Conservation (phyloP, 208 protist species). For the Vickermania spadyakhi region DNA sequence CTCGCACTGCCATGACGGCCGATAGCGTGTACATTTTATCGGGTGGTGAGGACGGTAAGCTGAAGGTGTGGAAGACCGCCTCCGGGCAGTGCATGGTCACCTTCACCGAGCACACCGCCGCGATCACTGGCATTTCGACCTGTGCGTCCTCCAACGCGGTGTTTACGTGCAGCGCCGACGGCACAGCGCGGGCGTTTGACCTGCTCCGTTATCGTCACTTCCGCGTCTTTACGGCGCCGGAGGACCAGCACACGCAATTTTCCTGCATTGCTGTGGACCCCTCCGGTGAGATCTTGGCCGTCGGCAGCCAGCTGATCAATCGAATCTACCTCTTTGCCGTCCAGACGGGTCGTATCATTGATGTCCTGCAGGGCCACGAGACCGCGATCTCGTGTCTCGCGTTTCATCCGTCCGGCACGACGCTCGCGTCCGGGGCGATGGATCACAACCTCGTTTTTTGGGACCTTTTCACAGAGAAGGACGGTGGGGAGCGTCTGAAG, state of each 20-base stretch:
- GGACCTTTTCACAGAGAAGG: slow-evolving; percentile 84
- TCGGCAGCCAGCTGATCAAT: slow-evolving; percentile 71
- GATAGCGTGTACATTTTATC: slow-evolving; percentile 86
- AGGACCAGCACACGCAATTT: slow-evolving; percentile 56
- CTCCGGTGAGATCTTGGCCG: slow-evolving; percentile 83
- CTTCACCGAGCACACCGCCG: slow-evolving; percentile 85
- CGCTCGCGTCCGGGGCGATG: slow-evolving; percentile 75
- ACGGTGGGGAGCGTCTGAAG: slow-evolving; percentile 80
- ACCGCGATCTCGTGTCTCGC: slow-evolving; percentile 76
- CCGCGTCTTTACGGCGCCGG: slow-evolving; percentile 73
- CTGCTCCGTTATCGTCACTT: slow-evolving; percentile 88
- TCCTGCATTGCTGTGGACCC: slow-evolving; percentile 90
- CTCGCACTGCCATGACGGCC: slow-evolving; percentile 78
- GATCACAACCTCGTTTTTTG: slow-evolving; percentile 87
- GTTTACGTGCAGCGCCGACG: slow-evolving; percentile 88
- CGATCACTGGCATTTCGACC: slow-evolving; percentile 75
- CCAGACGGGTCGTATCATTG: slow-evolving; percentile 86
- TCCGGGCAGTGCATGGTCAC: slow-evolving; percentile 91
- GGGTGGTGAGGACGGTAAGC: slow-evolving; percentile 89
- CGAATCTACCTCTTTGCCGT: slow-evolving; percentile 87
- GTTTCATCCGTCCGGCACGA: slow-evolving; percentile 84
- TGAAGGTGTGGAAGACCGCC: slow-evolving; percentile 90
- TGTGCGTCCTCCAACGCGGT: slow-evolving; percentile 82
- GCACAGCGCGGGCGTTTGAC: slow-evolving; percentile 88
- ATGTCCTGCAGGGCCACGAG: slow-evolving; percentile 87